phyloP scores from a whole-genome alignment of 371 early-diverging fungal species.

The Mucor irregularis region DNA sequence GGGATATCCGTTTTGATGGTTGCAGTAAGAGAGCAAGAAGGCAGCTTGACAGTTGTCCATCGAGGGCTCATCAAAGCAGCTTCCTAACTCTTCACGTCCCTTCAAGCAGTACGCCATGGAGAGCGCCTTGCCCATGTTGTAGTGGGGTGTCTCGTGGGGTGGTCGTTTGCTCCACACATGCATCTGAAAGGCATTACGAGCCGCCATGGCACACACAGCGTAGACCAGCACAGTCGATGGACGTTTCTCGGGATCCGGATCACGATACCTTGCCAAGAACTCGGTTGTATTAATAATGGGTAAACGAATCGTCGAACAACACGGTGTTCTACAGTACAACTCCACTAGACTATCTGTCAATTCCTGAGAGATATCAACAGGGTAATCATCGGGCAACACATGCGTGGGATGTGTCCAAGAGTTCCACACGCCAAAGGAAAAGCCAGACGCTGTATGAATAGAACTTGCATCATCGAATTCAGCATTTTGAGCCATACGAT shows the following conservation, averaged over 20 bases:
- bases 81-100: slow-evolving; percentile 38
- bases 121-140: slow-evolving; percentile 49
- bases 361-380: slow-evolving; percentile 40
- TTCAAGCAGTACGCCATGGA: slow-evolving; percentile 45
- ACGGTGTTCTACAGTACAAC: slow-evolving; percentile 46
- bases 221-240: slow-evolving; percentile 38
- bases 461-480: slow-evolving; percentile 16
- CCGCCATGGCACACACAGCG: slow-evolving; percentile 50
- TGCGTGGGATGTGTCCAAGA: slow-evolving; percentile 28
- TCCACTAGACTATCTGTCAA: slow-evolving; percentile 41
- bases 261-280: slow-evolving; percentile 30
- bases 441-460: slow-evolving; percentile 18
- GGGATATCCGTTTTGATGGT: slow-evolving; percentile 44
- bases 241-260: slow-evolving; percentile 19
- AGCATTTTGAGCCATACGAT: slow-evolving; percentile 1
- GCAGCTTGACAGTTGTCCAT: slow-evolving; percentile 42
- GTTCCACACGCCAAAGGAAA: slow-evolving; percentile 35
- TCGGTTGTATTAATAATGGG: slow-evolving; percentile 38
- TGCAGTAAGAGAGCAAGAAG: slow-evolving; percentile 43
- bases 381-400: slow-evolving; percentile 37
- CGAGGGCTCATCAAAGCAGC: slow-evolving; percentile 46
- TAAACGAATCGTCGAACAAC: slow-evolving; percentile 37
- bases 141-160: slow-evolving; percentile 26
- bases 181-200: slow-evolving; percentile 50
- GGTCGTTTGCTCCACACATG: slow-evolving; percentile 47